A percentile compares a stretch with the other conserved stretches of the same genome.
phyloP scores from a whole-genome alignment of 495 filamentous ascomycete species.

The Tetracladium marchalianum region DNA sequence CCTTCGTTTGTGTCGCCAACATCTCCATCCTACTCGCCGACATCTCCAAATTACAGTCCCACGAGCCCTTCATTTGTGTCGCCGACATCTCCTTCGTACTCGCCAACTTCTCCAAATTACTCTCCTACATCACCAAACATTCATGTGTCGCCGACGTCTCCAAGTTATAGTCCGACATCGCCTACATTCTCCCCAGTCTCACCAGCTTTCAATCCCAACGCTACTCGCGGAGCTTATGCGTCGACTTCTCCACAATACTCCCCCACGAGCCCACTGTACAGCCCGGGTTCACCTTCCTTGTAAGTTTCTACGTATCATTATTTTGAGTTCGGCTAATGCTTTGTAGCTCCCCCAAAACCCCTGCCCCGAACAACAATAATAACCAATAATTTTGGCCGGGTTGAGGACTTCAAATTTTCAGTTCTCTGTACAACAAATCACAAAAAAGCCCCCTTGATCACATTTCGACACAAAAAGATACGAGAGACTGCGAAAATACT shows the following conservation, averaged over 20 bases:
- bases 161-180: conserved; percentile 42
- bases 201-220: conserved; percentile 46
- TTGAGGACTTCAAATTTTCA: conserved; percentile 1
- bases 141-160: conserved; percentile 25
- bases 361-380: not conserved
- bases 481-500: conserved; percentile 9
- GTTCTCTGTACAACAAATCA: conserved; percentile 1
- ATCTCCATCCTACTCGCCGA: conserved; percentile 69
- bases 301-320: not conserved
- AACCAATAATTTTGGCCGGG: conserved; percentile 1
- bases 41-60: conserved; percentile 75
- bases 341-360: conserved; percentile 11
- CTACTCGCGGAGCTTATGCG: conserved; percentile 37
- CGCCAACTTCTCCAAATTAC: conserved; percentile 47
- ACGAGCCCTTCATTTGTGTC: conserved; percentile 39
- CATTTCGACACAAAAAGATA: no score
- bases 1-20: conserved; percentile 52
- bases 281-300: conserved; percentile 15
- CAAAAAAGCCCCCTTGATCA: conserved; percentile 4
- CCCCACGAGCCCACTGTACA: conserved; percentile 25
- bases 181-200: conserved; percentile 60
- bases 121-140: conserved; percentile 58
- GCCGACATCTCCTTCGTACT: conserved; percentile 49
- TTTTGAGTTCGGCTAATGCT: not conserved
- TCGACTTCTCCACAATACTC: conserved; percentile 38